Evolutionary conservation across 345 rosid species (phyloP), one percentile per base, ranked within the genome.

Genomic region (Erysimum cheiranthoides): DNA sequence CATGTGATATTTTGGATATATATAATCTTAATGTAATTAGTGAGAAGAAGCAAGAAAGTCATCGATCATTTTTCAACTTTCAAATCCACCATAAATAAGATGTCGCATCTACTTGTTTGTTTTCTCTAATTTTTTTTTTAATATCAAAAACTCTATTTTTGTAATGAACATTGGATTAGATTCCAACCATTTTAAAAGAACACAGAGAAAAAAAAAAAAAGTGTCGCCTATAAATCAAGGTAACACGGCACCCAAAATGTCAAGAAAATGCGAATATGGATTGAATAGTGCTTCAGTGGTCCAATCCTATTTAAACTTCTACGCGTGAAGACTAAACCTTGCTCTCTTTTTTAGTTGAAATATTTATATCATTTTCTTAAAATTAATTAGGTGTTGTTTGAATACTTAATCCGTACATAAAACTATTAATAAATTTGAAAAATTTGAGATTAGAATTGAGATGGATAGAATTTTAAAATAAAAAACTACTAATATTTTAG

Each of bases 31-130:
- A 54, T 5, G n/a, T 38, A 53, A 11, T 30, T 28, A 40, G 25
- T 30, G 30, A 57, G 40, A n/a, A n/a, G n/a, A 31, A 17, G 50
- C 68, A 61, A 60, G 50, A 60, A 60, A 47, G 40, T 47, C 75
- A 73, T 40, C 6, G 34, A 51, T 52, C 40, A 30, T 73, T 42
- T 46, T 30, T 30, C 39, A 51, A 62, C 53, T 39, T 73, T 62
- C 76, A 73, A 51, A 73, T 3, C 52, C 69, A 39, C 43, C 76
- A 51, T 51, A 17, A 10, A 72, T 38, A 72, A n/a, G n/a, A n/a
- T n/a, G n/a, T n/a, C n/a, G n/a, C n/a, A 60, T 50, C 59, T 36
- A 5, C n/a, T 31, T 42, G 64, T 56, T 9, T 45, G 46, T 45
- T 46, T 59, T 59, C 16, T 59, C 45, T 35, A 21, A 1, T 51